Conservation (phyloP, 78 protist genomes). For the Dictyostelium firmibasis region DNA sequence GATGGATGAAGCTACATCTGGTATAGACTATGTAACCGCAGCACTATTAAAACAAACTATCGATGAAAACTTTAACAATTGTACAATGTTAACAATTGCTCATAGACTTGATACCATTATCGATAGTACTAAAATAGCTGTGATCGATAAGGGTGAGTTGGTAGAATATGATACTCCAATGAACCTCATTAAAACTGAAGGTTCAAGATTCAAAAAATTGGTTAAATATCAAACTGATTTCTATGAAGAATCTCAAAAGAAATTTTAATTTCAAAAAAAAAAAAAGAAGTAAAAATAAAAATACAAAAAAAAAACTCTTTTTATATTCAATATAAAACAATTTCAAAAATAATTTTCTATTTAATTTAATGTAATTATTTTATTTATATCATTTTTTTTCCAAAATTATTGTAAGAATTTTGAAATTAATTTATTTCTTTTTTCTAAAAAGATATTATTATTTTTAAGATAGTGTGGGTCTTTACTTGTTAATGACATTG, state of each 20-base stretch:
- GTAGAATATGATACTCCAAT: slow-evolving; percentile 81
- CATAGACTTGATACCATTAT: slow-evolving; percentile 95
- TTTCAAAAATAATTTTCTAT: too few species aligned
- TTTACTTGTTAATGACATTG: neutral
- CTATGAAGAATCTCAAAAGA: neutral
- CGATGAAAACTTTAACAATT: slow-evolving; percentile 63
- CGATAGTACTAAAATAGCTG: slow-evolving; percentile 84
- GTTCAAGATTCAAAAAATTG: neutral
- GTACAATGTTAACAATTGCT: slow-evolving; percentile 95
- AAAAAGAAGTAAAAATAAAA: too few species aligned
- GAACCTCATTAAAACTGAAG: slow-evolving; percentile 1
- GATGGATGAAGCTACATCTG: slow-evolving; percentile 97
- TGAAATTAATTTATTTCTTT: neutral
- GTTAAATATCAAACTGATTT: slow-evolving; percentile 18
- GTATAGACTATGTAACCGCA: slow-evolving; percentile 91
- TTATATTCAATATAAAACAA: too few species aligned
- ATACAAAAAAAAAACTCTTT: too few species aligned
- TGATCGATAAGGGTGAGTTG: slow-evolving; percentile 64
- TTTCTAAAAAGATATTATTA: neutral
- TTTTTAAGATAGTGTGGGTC: slow-evolving; percentile 14
- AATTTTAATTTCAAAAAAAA: too few species aligned
- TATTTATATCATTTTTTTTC: neutral
- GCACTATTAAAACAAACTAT: slow-evolving; percentile 61
- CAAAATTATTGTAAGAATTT: neutral
- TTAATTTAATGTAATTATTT: too few species aligned